Conservation (phyloP, 2,329 filamentous ascomycete genomes). For the Colletotrichum trifolii region DNA sequence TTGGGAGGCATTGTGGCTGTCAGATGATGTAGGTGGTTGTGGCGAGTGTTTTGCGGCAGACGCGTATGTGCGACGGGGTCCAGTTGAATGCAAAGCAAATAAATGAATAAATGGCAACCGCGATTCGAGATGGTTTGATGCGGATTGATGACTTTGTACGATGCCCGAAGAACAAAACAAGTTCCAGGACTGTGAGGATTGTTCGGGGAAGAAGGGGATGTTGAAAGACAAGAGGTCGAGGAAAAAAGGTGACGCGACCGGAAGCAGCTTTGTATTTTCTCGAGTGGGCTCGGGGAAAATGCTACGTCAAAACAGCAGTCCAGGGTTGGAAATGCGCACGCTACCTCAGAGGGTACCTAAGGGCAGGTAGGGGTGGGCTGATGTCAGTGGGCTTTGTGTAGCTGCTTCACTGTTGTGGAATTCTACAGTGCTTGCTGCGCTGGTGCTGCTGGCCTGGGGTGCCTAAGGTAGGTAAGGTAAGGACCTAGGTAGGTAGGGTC, state of each 20-base stretch:
- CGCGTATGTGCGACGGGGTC: conserved; percentile 16
- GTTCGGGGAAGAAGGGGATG: conserved; percentile 6
- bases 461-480: too few species aligned
- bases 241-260: conserved; percentile 34
- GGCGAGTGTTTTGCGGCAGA: conserved; percentile 8
- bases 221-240: conserved; percentile 26
- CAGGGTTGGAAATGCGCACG: background rate
- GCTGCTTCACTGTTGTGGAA: background rate
- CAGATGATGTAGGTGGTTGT: conserved; percentile 12
- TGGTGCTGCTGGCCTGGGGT: too few species aligned
- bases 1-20: conserved; percentile 40
- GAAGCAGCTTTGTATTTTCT: conserved; percentile 37
- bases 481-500: too few species aligned
- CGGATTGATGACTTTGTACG: conserved; percentile 16
- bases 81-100: background rate
- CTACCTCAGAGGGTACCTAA: background rate
- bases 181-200: conserved; percentile 6
- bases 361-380: too few species aligned
- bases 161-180: conserved; percentile 15
- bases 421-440: too few species aligned
- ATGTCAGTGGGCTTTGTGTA: conserved; percentile 21
- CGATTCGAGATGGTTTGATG: background rate
- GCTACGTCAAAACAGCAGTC: conserved; percentile 30
- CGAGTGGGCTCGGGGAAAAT: conserved; percentile 27
- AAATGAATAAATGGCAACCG: conserved; percentile 10